These are phyloP conservation scores for Sequoia sempervirens DNA, from an alignment of 75 land plant species.

Conservation along the genomic window DNA sequence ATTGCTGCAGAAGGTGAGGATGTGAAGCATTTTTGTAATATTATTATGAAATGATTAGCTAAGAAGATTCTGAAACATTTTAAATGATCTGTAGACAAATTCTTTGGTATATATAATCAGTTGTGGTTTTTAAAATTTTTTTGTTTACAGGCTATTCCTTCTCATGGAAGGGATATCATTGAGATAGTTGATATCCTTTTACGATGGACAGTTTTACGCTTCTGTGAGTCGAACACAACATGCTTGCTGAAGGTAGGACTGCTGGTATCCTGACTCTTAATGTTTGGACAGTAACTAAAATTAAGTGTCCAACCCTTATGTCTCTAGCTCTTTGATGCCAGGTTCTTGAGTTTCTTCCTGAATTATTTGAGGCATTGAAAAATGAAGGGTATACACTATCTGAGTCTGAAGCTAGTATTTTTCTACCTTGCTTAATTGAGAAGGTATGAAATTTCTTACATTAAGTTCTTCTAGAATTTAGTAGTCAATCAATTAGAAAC, in stretches of 20 bases:
- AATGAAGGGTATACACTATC: conserved; percentile 66
- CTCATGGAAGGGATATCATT: conserved; percentile 60
- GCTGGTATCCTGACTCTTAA: neutral
- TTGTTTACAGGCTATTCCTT: conserved; percentile 63
- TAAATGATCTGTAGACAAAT: neutral
- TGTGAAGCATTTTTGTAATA: neutral
- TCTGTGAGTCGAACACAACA: conserved; percentile 96
- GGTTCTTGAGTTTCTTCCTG: conserved; percentile 97
- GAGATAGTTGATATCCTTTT: conserved; percentile 84
- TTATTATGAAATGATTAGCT: neutral
- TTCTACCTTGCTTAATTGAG: conserved; percentile 92
- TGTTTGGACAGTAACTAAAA: neutral
- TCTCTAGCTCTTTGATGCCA: conserved; percentile 10
- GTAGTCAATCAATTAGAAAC: neutral
- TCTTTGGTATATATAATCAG: neutral
- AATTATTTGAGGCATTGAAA: conserved; percentile 72
- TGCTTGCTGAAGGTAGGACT: conserved; percentile 82
- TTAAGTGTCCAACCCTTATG: neutral
- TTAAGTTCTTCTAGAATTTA: neutral
- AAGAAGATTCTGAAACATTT: neutral
- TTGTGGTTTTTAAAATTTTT: neutral
- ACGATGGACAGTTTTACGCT: conserved; percentile 84
- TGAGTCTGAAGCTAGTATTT: conserved; percentile 83
- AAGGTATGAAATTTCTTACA: conserved; percentile 53
- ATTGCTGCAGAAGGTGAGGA: conserved; percentile 76